These are phyloP conservation scores for Periglandula ipomoeae DNA, from an alignment of 2,329 filamentous ascomycete species.

Conservation along the genomic window DNA sequence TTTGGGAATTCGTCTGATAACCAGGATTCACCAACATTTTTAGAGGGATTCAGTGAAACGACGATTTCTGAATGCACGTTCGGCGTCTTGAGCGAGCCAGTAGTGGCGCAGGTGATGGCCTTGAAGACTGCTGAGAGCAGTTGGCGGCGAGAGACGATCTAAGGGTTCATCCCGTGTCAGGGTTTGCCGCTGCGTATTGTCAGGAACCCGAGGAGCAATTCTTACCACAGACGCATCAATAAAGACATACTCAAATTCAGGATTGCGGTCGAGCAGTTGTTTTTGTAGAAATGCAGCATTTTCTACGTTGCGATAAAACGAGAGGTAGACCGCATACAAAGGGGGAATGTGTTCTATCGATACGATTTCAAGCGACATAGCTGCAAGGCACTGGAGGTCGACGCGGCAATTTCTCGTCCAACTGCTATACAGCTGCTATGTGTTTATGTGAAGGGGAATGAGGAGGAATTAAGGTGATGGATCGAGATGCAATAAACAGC, in stretches of 20 bases:
- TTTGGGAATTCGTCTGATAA: too few species aligned
- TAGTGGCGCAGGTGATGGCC: conserved; percentile 58
- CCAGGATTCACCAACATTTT: too few species aligned
- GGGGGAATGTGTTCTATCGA: conserved; percentile 66
- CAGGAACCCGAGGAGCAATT: too few species aligned
- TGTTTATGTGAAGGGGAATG: background rate
- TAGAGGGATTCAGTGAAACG: conserved; percentile 67
- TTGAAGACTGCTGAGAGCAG: conserved; percentile 68
- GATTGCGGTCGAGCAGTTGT: conserved; percentile 77
- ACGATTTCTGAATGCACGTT: conserved; percentile 90
- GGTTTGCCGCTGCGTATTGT: background rate
- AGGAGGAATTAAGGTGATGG: background rate
- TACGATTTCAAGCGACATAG: conserved; percentile 49
- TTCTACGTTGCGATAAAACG: conserved; percentile 64
- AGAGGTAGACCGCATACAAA: conserved; percentile 59
- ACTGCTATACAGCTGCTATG: too few species aligned
- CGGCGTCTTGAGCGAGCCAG: conserved; percentile 59
- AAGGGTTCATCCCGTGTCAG: background rate
- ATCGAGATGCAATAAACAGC: conserved; percentile 2
- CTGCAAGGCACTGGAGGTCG: background rate
- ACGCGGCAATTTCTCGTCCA: background rate
- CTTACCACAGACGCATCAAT: conserved; percentile 74
- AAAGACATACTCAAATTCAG: conserved; percentile 86
- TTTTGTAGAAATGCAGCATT: conserved; percentile 72
- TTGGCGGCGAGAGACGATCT: conserved; percentile 66